Percentiles rank a stretch among this genome's conserved stretches.
These are phyloP conservation scores for Mycena belliarum DNA, from an alignment of 768 basidiomycete species.

Conservation along the genomic window DNA sequence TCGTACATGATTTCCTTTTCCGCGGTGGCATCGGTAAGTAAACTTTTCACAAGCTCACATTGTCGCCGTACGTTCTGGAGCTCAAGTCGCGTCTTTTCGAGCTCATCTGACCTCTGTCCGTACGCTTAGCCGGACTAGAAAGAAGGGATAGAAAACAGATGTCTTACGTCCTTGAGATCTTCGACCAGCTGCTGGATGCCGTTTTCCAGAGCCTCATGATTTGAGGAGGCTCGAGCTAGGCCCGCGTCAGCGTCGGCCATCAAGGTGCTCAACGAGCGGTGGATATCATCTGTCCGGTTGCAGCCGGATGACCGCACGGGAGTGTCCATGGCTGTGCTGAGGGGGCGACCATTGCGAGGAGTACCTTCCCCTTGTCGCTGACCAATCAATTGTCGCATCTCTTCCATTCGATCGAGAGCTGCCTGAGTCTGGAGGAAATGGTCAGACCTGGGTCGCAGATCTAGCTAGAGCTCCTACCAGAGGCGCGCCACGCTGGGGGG, in stretches of 20 bases:
- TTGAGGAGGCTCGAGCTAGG: conserved; percentile 50
- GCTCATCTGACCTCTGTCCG: conserved; percentile 57
- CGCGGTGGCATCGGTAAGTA: conserved; percentile 73
- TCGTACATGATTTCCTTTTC: conserved; percentile 96
- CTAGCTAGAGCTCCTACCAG: conserved; percentile 36
- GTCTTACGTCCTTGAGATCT: conserved; percentile 58
- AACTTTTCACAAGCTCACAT: conserved; percentile 75
- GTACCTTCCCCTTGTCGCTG: conserved; percentile 56
- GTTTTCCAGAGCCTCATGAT: conserved; percentile 55
- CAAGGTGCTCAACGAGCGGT: conserved; percentile 53
- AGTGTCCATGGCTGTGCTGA: conserved; percentile 38
- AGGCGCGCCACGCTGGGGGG: conserved; percentile 44
- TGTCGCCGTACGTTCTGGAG: conserved; percentile 71
- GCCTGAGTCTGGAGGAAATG: conserved; percentile 56
- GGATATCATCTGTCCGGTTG: conserved; percentile 34
- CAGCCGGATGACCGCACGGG: conserved; percentile 26
- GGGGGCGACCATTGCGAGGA: conserved; percentile 49
- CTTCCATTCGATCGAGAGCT: conserved; percentile 77
- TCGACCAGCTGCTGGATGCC: conserved; percentile 50
- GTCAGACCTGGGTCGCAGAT: neutral
- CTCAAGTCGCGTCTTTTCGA: conserved; percentile 63
- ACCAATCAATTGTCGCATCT: conserved; percentile 76
- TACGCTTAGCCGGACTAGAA: neutral
- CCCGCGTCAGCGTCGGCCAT: conserved; percentile 58
- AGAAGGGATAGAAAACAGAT: neutral